phyloP scores from a whole-genome alignment of 305 asterid genomes.

The Solanum hybrid region DNA sequence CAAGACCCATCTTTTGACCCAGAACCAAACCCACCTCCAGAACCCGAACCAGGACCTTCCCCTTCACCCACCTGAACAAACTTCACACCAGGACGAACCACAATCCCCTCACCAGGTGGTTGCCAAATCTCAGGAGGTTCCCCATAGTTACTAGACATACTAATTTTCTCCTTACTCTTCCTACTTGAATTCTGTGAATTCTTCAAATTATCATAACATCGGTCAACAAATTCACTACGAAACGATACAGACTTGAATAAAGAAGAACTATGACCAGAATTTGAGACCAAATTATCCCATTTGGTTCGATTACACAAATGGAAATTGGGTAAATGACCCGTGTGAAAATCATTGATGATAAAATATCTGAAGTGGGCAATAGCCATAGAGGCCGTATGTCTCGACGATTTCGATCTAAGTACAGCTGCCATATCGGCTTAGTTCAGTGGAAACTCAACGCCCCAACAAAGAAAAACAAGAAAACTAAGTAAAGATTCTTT shows the following conservation, averaged over 20 bases:
- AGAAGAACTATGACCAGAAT: slow-evolving; percentile 32
- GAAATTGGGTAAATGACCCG: slow-evolving; percentile 39
- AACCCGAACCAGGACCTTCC: slow-evolving; percentile 37
- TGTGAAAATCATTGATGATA: slow-evolving; percentile 45
- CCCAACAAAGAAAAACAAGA: background rate
- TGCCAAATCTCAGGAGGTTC: slow-evolving; percentile 99
- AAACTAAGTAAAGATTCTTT: background rate
- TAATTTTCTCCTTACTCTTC: slow-evolving; percentile 24
- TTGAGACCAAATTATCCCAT: slow-evolving; percentile 31
- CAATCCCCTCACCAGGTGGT: slow-evolving; percentile 72
- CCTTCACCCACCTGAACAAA: slow-evolving; percentile 47
- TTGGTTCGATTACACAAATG: slow-evolving; percentile 35
- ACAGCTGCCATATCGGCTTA: slow-evolving; percentile 69
- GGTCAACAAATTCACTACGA: slow-evolving; percentile 36
- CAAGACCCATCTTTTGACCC: slow-evolving; percentile 60
- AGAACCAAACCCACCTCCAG: slow-evolving; percentile 51
- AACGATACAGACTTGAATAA: slow-evolving; percentile 44
- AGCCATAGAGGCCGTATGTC: slow-evolving; percentile 51
- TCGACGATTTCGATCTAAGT: slow-evolving; percentile 73
- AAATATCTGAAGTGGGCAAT: slow-evolving; percentile 67
- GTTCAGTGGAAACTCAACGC: slow-evolving; percentile 10
- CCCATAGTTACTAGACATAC: slow-evolving; percentile 50
- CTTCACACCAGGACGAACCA: slow-evolving; percentile 65
- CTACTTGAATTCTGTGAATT: slow-evolving; percentile 16
- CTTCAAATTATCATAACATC: slow-evolving; percentile 8